Evolutionary conservation across 164 flowering plant species (phyloP).

Genomic region (Berberis vulgaris): DNA sequence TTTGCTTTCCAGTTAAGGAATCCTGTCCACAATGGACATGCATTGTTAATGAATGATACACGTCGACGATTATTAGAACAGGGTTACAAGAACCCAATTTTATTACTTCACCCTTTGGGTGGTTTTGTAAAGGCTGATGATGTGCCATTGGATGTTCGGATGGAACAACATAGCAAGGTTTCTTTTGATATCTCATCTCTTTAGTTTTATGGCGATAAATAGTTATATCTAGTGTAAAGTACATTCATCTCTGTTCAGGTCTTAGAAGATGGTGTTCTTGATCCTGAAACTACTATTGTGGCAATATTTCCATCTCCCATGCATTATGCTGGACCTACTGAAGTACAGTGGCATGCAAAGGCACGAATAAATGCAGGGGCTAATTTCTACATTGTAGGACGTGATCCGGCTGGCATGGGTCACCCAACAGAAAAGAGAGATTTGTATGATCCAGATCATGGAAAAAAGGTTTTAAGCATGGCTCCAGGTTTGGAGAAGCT

Average conservation of each 20-base stretch:
- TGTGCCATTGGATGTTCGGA: slow-evolving; percentile 92
- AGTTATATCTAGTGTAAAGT: not conserved
- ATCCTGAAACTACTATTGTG: slow-evolving; percentile 88
- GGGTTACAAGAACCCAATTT: slow-evolving; percentile 88
- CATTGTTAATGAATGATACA: slow-evolving; percentile 92
- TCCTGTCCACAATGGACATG: slow-evolving; percentile 97
- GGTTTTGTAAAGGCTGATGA: slow-evolving; percentile 92
- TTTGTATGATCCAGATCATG: slow-evolving; percentile 94
- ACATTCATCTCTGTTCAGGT: slow-evolving; percentile 35
- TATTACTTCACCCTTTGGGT: slow-evolving; percentile 92
- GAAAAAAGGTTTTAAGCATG: slow-evolving; percentile 92
- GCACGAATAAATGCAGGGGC: slow-evolving; percentile 96
- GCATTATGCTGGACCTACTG: slow-evolving; percentile 99
- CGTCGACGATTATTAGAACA: slow-evolving; percentile 68
- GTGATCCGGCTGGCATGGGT: slow-evolving; percentile 99
- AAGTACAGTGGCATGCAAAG: slow-evolving; percentile 99
- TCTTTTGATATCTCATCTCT: slow-evolving; percentile 3
- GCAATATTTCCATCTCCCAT: slow-evolving; percentile 95
- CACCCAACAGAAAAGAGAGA: slow-evolving; percentile 94
- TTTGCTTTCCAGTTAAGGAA: slow-evolving; percentile 96
- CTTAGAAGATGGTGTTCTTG: slow-evolving; percentile 89
- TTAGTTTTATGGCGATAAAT: not conserved
- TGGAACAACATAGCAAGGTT: slow-evolving; percentile 98
- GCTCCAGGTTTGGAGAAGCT: slow-evolving; percentile 91
- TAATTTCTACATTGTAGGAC: slow-evolving; percentile 92